A percentile compares a stretch with the other conserved stretches of the same genome.
Evolutionary conservation across 257 asterid species (phyloP).

Genomic region (Nemophila menziesii): DNA sequence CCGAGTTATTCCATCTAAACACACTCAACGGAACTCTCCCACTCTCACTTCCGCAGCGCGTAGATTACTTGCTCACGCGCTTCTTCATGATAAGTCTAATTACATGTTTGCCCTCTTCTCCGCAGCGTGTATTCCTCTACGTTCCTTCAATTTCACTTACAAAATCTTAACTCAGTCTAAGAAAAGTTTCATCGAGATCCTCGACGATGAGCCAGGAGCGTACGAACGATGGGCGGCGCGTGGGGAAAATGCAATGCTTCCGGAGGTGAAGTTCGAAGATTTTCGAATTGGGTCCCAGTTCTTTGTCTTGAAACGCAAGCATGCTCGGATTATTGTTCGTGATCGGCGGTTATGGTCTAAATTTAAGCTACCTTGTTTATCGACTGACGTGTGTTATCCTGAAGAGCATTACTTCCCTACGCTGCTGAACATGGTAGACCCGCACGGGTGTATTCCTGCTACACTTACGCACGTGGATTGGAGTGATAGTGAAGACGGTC

Average conservation of each 20-base stretch:
- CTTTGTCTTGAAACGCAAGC: slow-evolving; percentile 45
- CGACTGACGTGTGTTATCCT: slow-evolving; percentile 52
- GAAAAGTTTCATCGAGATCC: slow-evolving; percentile 52
- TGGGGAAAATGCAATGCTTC: slow-evolving; percentile 52
- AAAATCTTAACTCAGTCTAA: slow-evolving; percentile 18
- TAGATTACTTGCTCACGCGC: slow-evolving; percentile 49
- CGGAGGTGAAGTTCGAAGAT: slow-evolving; percentile 44
- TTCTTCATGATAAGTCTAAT: slow-evolving; percentile 48
- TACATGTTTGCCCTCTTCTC: slow-evolving; percentile 60
- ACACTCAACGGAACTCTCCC: slow-evolving; percentile 59
- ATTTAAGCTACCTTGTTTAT: slow-evolving; percentile 48
- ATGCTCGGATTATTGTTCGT: slow-evolving; percentile 42
- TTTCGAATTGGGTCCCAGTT: slow-evolving; percentile 87
- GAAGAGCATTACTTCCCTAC: slow-evolving; percentile 86
- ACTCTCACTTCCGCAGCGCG: slow-evolving; percentile 60
- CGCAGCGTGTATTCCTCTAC: slow-evolving; percentile 54
- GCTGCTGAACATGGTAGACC: slow-evolving; percentile 57
- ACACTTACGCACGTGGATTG: slow-evolving; percentile 77
- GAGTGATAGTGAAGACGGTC: slow-evolving; percentile 41
- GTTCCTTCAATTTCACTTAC: slow-evolving; percentile 40
- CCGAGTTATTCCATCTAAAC: slow-evolving; percentile 42
- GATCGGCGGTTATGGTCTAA: slow-evolving; percentile 58
- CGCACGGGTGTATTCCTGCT: slow-evolving; percentile 47
- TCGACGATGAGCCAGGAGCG: slow-evolving; percentile 52
- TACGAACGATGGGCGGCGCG: slow-evolving; percentile 71